A percentile compares a stretch with the other conserved stretches of the same genome.
Conservation (phyloP, 352 stramenopile species). For the Peronospora farinosa region DNA sequence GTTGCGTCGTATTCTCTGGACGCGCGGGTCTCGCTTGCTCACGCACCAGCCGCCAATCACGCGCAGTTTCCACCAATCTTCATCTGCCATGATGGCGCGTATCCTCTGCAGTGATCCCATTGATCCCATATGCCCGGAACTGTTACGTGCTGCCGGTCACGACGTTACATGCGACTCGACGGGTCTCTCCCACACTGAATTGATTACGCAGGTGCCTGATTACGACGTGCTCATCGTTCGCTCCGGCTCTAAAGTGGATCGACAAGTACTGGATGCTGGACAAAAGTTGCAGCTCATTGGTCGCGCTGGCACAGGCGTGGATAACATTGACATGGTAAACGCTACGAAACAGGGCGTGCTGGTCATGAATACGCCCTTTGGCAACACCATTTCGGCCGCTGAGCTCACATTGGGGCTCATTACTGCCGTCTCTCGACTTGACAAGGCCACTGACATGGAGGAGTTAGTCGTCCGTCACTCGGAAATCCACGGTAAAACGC, state of each 20-base stretch:
- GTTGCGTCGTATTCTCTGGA: conserved; percentile 45
- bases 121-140: conserved; percentile 68
- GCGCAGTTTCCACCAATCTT: conserved; percentile 36
- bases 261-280: conserved; percentile 59
- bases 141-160: conserved; percentile 77
- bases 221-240: conserved; percentile 89
- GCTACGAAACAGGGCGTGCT: conserved; percentile 89
- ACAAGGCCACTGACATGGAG: neutral
- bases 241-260: conserved; percentile 74
- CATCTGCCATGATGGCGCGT: conserved; percentile 57
- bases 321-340: conserved; percentile 91
- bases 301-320: conserved; percentile 85
- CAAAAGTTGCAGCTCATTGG: conserved; percentile 77
- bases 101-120: conserved; percentile 88
- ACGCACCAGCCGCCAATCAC: conserved; percentile 12
- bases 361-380: conserved; percentile 94
- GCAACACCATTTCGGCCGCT: conserved; percentile 93
- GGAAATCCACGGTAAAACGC: conserved; percentile 44
- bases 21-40: conserved; percentile 32
- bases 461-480: conserved; percentile 41
- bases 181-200: conserved; percentile 47
- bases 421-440: conserved; percentile 53
- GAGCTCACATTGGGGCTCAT: conserved; percentile 92
- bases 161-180: conserved; percentile 57
- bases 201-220: conserved; percentile 63